phyloP scores from a whole-genome alignment of 129 eudicot genomes.

The Cynara cardunculus region DNA sequence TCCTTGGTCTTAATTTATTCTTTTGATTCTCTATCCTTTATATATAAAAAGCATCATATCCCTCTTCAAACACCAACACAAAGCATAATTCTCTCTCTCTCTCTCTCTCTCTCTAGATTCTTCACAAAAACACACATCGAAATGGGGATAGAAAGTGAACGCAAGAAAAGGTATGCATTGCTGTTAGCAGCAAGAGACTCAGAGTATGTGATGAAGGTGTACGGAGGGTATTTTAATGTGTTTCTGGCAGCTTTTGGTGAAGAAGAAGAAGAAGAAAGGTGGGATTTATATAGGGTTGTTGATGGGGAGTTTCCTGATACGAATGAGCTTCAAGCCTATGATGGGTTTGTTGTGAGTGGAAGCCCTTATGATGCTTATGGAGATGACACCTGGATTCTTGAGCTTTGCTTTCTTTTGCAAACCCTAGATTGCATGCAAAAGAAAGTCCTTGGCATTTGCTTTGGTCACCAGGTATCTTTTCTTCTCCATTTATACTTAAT shows the following conservation, averaged over 20 bases:
- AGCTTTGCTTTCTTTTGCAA: conserved; percentile 63
- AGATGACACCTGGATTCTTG: conserved; percentile 64
- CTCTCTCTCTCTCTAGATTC: background rate
- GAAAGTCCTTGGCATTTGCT: conserved; percentile 85
- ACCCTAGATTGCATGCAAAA: conserved; percentile 60
- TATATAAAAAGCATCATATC: conserved; percentile 3
- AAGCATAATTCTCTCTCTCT: background rate
- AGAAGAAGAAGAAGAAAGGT: conserved; percentile 52
- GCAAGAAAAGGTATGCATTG: conserved; percentile 53
- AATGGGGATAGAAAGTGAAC: conserved; percentile 34
- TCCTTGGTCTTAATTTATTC: background rate
- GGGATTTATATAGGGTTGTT: conserved; percentile 73
- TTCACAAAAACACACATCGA: background rate
- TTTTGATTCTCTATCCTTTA: conserved; percentile 22
- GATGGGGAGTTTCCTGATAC: conserved; percentile 67
- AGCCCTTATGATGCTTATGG: conserved; percentile 84
- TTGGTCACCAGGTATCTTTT: conserved; percentile 75
- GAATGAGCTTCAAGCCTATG: conserved; percentile 48
- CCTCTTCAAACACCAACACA: conserved; percentile 8
- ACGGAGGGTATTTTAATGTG: conserved; percentile 76
- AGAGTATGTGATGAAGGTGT: conserved; percentile 64
- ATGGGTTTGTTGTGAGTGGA: conserved; percentile 80
- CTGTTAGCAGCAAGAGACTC: conserved; percentile 62
- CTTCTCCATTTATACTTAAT: background rate
- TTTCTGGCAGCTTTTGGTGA: conserved; percentile 60